Base-by-base conservation (phyloP, 2,329 filamentous ascomycete genomes). In the Ascochyta clinopodiicola region DNA sequence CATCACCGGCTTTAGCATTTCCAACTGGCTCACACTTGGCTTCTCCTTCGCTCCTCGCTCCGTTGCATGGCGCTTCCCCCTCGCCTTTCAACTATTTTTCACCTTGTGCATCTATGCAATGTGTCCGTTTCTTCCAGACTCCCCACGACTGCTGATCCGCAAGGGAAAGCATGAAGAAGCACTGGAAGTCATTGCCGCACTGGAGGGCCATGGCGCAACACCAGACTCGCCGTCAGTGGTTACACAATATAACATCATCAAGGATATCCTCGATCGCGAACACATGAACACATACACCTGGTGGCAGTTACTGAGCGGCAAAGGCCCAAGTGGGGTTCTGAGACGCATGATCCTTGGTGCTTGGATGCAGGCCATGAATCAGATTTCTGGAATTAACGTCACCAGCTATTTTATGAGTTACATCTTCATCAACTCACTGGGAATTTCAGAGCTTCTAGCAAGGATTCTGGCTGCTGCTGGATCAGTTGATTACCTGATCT, bases 1-100 rank as follows among this genome's bases (percentile, higher is more conserved):
- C 36, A 72, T 79, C 37, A 75, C 74, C 1, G 77, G 77, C 2
- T 81, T 80, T 58, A 75, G 73, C 3, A 75, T 80, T 7, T 76
- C 75, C 3, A 76, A 77, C 52, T 79, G 76, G 74, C 68, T 79
- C 6, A 78, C 76, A 25, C 72, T 76, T 19, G 78, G 74, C 8
- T 75, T 79, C 56, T 78, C 75, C 1, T 79, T 78, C 48, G 71
- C 72, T 4, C 67, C 66, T 4, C 69, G 72, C 15, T 69, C 71
- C 29, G 63, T 75, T 12, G 66, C 71, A 40, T 75, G 72, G 72
- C 64, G 73, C 1, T 73, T 88, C n/a, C 81, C 85, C 0, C 84
- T 83, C 1, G 80, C 83, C 0, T 64, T 86, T 2, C 82, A 84
- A 0, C 82, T 84, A 0, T 78, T 88, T 46, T 84, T 87, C 57